These are phyloP conservation scores for Meyerozyma sp. DNA, from an alignment of 1,139 yeast species.

Conservation along the genomic window DNA sequence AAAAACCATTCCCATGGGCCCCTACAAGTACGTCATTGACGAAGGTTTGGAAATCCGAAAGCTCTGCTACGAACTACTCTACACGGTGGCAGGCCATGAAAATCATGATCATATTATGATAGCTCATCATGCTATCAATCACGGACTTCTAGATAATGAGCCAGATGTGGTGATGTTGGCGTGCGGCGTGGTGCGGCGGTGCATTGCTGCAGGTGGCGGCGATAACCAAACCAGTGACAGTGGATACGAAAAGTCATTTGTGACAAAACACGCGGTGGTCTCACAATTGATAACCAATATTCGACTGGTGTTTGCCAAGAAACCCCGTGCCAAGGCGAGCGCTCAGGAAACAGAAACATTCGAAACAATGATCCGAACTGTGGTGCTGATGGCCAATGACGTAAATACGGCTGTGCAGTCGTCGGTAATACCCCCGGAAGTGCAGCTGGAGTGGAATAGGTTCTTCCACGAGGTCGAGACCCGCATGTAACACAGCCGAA, in stretches of 20 bases:
- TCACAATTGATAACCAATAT: constrained; percentile 8
- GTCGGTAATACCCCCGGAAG: neutral
- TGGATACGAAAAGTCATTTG: constrained; percentile 8
- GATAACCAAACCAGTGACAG: constrained; percentile 8
- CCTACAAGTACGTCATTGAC: constrained; percentile 78
- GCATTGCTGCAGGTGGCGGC: constrained; percentile 16
- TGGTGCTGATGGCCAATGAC: neutral
- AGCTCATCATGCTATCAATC: constrained; percentile 22
- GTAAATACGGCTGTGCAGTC: neutral
- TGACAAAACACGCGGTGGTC: constrained; percentile 19
- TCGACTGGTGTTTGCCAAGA: constrained; percentile 19
- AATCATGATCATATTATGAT: constrained; percentile 18
- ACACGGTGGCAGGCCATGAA: constrained; percentile 19
- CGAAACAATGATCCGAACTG: constrained; percentile 1
- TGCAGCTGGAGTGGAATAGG: neutral
- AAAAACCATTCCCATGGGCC: constrained; percentile 76
- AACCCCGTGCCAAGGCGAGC: constrained; percentile 37
- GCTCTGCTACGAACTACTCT: constrained; percentile 65
- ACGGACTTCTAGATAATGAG: constrained; percentile 35
- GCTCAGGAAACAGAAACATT: constrained; percentile 33
- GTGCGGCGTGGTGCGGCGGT: constrained; percentile 27
- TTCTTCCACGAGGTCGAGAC: constrained; percentile 1
- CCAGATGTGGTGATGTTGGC: constrained; percentile 36
- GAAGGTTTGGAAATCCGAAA: constrained; percentile 74
- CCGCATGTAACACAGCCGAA: neutral